Conservation (phyloP, 192 early-diverging fungal genomes). For the Podila epigama region DNA sequence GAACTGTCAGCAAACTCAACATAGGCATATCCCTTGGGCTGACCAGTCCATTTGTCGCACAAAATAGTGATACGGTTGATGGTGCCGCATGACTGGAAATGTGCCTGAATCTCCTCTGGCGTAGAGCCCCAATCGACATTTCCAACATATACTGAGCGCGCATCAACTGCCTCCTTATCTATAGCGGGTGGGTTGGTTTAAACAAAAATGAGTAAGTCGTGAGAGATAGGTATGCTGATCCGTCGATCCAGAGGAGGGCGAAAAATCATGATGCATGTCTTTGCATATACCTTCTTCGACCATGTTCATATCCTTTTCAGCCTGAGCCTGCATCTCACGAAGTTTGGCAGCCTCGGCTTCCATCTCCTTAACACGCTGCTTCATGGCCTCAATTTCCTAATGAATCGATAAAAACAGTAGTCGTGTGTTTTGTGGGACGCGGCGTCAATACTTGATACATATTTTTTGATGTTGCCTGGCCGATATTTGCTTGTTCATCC, state of each 20-base stretch:
- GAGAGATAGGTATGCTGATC: not conserved
- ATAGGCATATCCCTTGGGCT: constrained; percentile 93
- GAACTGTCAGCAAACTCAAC: constrained; percentile 93
- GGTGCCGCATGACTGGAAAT: constrained; percentile 94
- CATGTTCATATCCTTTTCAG: constrained; percentile 74
- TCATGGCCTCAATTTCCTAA: constrained; percentile 85
- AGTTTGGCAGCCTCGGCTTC: constrained; percentile 86
- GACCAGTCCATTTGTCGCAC: constrained; percentile 93
- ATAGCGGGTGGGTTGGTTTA: not conserved
- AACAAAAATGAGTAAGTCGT: not conserved
- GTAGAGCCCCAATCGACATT: constrained; percentile 96
- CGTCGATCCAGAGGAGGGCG: no score
- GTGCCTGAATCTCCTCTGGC: constrained; percentile 93
- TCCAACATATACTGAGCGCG: constrained; percentile 92
- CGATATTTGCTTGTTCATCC: not conserved
- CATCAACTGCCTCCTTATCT: constrained; percentile 80
- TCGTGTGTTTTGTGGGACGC: not conserved
- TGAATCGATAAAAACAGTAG: not conserved
- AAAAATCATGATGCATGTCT: not conserved
- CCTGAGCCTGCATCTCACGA: constrained; percentile 76
- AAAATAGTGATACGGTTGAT: constrained; percentile 98
- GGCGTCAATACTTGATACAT: not conserved
- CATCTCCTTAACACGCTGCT: constrained; percentile 79
- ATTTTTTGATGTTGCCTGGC: not conserved
- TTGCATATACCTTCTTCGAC: constrained; percentile 56